Evolutionary conservation across 768 basidiomycete species (phyloP), one percentile per base, ranked within the genome.

Genomic region (Podaxis sp.): DNA sequence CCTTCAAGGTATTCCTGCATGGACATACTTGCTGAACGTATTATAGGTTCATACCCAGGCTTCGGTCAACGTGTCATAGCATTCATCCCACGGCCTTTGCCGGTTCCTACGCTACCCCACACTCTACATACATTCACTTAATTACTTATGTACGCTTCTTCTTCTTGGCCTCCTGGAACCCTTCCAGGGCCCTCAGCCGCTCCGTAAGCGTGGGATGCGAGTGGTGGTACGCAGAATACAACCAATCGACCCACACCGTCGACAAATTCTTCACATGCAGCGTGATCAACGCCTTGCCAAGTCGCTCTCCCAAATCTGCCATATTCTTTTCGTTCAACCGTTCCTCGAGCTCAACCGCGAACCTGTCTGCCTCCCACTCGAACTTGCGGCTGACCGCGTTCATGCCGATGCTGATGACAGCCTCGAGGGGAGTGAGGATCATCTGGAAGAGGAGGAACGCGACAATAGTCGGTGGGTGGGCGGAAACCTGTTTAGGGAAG

Each of bases 201-300:
- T 99, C 96, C 40, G 92, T 90, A 66, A 99, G 74, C 2, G 95
- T 97, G 4, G 96, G 96, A 75, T 99, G 96, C 52, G 92, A 95
- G 75, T 98, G 94, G 74, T 97, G 94, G 68, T 94, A 97, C 22
- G 93, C 92, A 56, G 95, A 97, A 77, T 96, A 97, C 87, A 95
- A 74, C 91, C 92, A 93, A 73, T 97, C 95, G 13, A 95, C 93
- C 88, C 94, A 94, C 52, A 97, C 92, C 1, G 93, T 95, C 53
- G 90, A 91, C 69, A 97, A 72, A 72, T 99, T 98, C 80, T 96
- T 90, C 63, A 93, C 89, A 70, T 98, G 96, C 22, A 99, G 82
- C 52, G 87, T 82, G 66, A 93, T 84, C 63, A 99, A 80, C 24
- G 96, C 94, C 15, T 87, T 83, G 19, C 88, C 89, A 39, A 98